Percentiles rank a stretch among this genome's conserved stretches.
phyloP scores from a whole-genome alignment of 2,329 filamentous ascomycete genomes.

The Arthroderma sp. region DNA sequence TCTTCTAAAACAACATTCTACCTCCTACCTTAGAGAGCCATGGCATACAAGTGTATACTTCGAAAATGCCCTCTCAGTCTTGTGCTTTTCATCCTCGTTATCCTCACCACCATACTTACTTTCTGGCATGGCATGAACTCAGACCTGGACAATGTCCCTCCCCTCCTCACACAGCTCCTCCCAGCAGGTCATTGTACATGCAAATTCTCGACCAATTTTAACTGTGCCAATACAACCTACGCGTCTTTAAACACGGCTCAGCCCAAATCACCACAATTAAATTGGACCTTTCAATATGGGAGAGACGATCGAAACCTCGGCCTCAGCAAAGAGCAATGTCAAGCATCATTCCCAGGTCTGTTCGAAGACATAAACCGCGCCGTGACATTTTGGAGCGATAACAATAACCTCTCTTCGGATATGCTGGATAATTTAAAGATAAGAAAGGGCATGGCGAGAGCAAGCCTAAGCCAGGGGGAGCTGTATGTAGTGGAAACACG shows the following conservation, averaged over 20 bases:
- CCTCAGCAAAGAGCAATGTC: constrained; percentile 19
- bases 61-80: not conserved
- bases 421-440: constrained; percentile 20
- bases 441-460: constrained; percentile 22
- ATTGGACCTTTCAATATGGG: constrained; percentile 21
- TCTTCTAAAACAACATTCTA: no score
- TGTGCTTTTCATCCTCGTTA: not conserved
- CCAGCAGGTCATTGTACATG: constrained; percentile 28
- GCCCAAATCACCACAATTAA: constrained; percentile 3
- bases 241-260: constrained; percentile 11
- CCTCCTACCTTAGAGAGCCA: no score
- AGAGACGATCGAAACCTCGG: constrained; percentile 22
- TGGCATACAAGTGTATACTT: no score
- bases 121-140: constrained; percentile 23
- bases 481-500: constrained; percentile 20
- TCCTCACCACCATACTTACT: constrained; percentile 4
- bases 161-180: constrained; percentile 25
- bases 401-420: constrained; percentile 15
- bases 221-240: constrained; percentile 23
- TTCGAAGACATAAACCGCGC: constrained; percentile 25
- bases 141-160: constrained; percentile 24
- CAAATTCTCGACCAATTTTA: constrained; percentile 25
- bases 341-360: constrained; percentile 22
- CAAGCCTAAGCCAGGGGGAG: constrained; percentile 21
- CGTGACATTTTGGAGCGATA: constrained; percentile 17